Percentiles rank a stretch among this genome's conserved stretches.
phyloP scores from a whole-genome alignment of 768 basidiomycete species.

The Guyanaporus albipodus region DNA sequence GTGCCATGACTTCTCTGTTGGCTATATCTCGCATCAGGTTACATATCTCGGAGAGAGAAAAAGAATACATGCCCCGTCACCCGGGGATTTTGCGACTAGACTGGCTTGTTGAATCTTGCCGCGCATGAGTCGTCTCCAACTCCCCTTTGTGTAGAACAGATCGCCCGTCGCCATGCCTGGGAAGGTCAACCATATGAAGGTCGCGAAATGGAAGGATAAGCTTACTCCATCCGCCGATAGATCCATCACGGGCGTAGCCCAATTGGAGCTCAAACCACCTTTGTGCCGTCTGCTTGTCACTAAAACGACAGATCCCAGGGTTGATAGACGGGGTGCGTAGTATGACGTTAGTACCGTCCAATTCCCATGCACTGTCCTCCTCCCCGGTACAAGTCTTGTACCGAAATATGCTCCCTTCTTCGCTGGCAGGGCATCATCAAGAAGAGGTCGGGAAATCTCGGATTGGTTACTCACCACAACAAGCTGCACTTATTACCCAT shows the following conservation, averaged over 20 bases:
- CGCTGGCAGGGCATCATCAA: neutral
- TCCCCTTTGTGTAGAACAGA: neutral
- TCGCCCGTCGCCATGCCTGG: neutral
- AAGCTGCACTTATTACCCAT: neutral
- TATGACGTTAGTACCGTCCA: neutral
- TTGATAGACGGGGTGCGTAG: neutral
- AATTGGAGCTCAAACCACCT: constrained; percentile 5
- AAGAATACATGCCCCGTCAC: neutral
- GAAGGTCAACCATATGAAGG: neutral
- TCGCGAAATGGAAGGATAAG: no score
- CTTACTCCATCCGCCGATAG: constrained; percentile 1
- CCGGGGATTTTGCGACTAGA: neutral
- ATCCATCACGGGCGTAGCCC: constrained; percentile 1
- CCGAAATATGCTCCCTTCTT: neutral
- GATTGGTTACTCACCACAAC: neutral
- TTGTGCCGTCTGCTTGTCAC: neutral
- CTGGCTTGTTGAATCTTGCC: constrained; percentile 4
- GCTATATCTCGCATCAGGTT: neutral
- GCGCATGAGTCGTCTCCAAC: constrained; percentile 4
- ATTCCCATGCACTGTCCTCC: constrained; percentile 2
- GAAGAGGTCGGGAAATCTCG: no score
- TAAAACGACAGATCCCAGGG: constrained; percentile 1
- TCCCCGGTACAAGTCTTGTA: neutral
- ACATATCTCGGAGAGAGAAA: no score
- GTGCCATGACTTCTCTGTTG: neutral